phyloP scores from a whole-genome alignment of 164 flowering plant genomes.

The Cinnamomum micranthum region DNA sequence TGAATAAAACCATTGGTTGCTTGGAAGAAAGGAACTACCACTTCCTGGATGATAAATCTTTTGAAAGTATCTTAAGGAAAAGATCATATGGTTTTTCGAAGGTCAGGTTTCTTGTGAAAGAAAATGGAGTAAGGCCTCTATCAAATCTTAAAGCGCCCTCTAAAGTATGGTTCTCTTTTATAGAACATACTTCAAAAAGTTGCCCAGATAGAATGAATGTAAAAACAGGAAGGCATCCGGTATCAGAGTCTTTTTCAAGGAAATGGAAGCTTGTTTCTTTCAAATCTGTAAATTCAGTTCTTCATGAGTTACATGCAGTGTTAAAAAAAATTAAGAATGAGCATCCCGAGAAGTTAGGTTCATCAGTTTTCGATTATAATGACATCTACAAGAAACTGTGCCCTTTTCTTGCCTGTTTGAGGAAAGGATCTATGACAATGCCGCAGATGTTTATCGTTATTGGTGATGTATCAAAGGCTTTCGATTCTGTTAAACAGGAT shows the following conservation, averaged over 20 bases:
- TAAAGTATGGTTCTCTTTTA: slow-evolving; percentile 9
- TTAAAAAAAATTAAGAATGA: slow-evolving; percentile 51
- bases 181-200: slow-evolving; percentile 3
- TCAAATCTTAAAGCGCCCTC: slow-evolving; percentile 71
- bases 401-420: slow-evolving; percentile 50
- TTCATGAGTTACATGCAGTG: slow-evolving; percentile 59
- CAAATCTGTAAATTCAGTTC: slow-evolving; percentile 56
- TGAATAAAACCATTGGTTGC: slow-evolving; percentile 24
- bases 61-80: slow-evolving; percentile 29
- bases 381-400: slow-evolving; percentile 67
- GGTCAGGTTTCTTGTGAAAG: slow-evolving; percentile 72
- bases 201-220: slow-evolving; percentile 7
- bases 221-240: neutral
- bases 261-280: slow-evolving; percentile 19
- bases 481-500: slow-evolving; percentile 80
- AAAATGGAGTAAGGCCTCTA: slow-evolving; percentile 57
- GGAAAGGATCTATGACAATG: slow-evolving; percentile 21
- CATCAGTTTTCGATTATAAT: slow-evolving; percentile 80
- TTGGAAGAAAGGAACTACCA: slow-evolving; percentile 36
- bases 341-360: slow-evolving; percentile 63
- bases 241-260: neutral
- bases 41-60: slow-evolving; percentile 34
- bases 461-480: slow-evolving; percentile 86
- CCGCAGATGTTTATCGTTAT: slow-evolving; percentile 55
- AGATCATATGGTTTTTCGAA: slow-evolving; percentile 75